These are phyloP conservation scores for Pseudotulostoma volvatum DNA, from an alignment of 495 filamentous ascomycete species.

Conservation along the genomic window DNA sequence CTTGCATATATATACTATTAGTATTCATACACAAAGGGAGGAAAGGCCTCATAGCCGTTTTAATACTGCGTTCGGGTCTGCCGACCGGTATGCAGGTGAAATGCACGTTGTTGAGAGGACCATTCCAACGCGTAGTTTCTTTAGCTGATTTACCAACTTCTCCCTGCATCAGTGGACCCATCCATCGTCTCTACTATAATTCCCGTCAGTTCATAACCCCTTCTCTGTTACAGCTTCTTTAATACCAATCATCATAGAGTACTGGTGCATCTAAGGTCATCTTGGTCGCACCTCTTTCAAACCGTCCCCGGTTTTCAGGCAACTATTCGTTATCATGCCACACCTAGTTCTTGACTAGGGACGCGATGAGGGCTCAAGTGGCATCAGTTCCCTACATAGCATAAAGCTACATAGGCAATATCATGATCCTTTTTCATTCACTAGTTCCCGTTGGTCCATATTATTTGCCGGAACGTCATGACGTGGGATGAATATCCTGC, in stretches of 20 bases:
- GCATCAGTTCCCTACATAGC: neutral
- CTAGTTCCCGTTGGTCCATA: neutral
- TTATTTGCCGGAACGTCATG: neutral
- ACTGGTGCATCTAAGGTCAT: neutral
- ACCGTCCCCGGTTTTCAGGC: neutral
- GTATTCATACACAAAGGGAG: neutral
- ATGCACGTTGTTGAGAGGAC: neutral
- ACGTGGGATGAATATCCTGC: neutral
- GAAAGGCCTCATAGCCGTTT: neutral
- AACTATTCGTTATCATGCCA: neutral
- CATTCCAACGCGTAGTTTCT: neutral
- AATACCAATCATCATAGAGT: neutral
- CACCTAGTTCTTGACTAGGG: neutral
- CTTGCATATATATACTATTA: neutral
- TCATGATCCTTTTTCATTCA: neutral
- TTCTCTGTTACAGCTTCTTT: neutral
- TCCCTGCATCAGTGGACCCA: neutral
- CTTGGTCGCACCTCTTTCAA: neutral
- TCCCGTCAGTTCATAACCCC: neutral
- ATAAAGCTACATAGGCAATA: neutral
- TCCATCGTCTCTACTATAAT: neutral
- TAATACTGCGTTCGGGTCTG: neutral
- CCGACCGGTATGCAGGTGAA: neutral
- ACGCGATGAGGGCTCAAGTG: neutral
- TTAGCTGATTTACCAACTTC: neutral